Base-by-base conservation (phyloP, 305 asterid species). In the Plantago lanceolata region DNA sequence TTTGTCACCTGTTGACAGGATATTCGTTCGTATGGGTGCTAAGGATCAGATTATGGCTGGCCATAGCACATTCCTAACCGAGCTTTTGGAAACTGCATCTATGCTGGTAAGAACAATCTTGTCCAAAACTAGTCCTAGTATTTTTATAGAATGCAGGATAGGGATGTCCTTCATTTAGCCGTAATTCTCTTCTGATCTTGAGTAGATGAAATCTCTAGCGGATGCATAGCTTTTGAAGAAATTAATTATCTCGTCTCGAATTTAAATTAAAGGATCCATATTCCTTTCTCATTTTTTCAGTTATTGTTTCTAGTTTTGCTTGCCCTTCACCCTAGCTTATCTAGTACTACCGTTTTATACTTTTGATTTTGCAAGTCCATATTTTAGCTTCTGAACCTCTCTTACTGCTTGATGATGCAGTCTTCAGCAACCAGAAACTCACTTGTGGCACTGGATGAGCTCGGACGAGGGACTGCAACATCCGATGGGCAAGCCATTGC, bases 401-500 rank as follows among this genome's bases (percentile, higher is more conserved):
- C 18, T 77, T 66, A 69, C 33, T 51, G 24, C 63, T 78, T 58
- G 59, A 68, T 53, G 43, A 54, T 84, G 82, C 83, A 94, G 99
- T 76, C 83, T 61, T 80, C 84, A 24, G 96, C 99, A 56, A 90
- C 95, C 51, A 71, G 76, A 54, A 80, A 76, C 75, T 94, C 99
- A 62, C 90, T 90, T 59, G 97, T 90, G 70, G 97, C 95, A 53
- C 72, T 93, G 71, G 99, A 90, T 78, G 99, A 93, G 81, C 92
- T 93, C 75, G 99, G 99, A 54, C 84, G 99, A 61, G 99, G 99
- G 70, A 93, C 97, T 53, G 76, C 99, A 71, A 93, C 99, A 20
- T 93, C 97, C 54, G 99, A 93, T 78, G 97, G 99, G 75, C 97
- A 88, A 83, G 99, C 99, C 66, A 86, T 93, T 68, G 99, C 99